Conservation (phyloP, 805 yeast genomes). For the Kregervanrija pseudodelftensis region DNA sequence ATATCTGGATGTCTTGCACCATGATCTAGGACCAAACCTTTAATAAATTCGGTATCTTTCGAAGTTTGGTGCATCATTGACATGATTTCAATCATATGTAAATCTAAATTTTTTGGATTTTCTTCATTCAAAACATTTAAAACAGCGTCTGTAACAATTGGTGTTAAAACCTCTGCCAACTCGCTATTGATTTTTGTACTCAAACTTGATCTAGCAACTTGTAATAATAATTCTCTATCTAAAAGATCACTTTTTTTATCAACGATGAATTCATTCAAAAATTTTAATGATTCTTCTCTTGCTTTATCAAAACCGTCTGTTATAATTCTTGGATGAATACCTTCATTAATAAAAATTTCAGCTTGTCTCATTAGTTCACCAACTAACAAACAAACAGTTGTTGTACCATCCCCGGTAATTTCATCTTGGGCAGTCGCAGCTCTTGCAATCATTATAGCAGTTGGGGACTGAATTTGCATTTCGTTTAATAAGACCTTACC, state of each 20-base stretch:
- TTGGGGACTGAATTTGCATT: slow-evolving; percentile 94
- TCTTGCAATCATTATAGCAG: slow-evolving; percentile 87
- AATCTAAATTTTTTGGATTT: slow-evolving; percentile 47
- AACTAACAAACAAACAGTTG: slow-evolving; percentile 87
- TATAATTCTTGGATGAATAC: slow-evolving; percentile 90
- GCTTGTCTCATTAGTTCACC: slow-evolving; percentile 95
- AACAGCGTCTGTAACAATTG: slow-evolving; percentile 96
- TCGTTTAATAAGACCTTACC: slow-evolving; percentile 90
- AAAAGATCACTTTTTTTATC: slow-evolving; percentile 28
- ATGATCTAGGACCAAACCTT: slow-evolving; percentile 91
- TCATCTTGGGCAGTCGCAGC: slow-evolving; percentile 99
- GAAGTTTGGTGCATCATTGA: slow-evolving; percentile 93
- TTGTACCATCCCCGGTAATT: slow-evolving; percentile 98
- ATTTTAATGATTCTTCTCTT: slow-evolving; percentile 64
- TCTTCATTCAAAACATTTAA: slow-evolving; percentile 54
- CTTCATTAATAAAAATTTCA: slow-evolving; percentile 83
- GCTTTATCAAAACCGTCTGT: slow-evolving; percentile 95
- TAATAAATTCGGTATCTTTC: slow-evolving; percentile 72
- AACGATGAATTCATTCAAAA: slow-evolving; percentile 58
- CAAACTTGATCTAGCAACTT: slow-evolving; percentile 86
- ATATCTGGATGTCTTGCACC: slow-evolving; percentile 99
- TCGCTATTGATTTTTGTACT: slow-evolving; percentile 79
- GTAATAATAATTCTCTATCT: slow-evolving; percentile 82
- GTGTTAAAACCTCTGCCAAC: slow-evolving; percentile 74
- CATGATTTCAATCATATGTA: slow-evolving; percentile 98